Conservation (phyloP, 305 asterid genomes). For the Salvia sclarea region DNA sequence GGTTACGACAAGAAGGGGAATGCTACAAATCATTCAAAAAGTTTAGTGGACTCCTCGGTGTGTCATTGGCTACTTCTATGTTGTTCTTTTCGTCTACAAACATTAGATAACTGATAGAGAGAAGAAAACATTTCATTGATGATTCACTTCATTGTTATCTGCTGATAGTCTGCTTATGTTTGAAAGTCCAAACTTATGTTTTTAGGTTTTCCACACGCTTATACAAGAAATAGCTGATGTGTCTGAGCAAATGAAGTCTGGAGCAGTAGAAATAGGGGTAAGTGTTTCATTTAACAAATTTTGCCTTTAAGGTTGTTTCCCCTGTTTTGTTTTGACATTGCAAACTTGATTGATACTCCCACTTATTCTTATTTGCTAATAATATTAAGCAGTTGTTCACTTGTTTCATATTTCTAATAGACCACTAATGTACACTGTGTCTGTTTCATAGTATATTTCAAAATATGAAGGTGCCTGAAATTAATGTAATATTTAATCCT, state of each 20-base stretch:
- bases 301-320: slow-evolving; percentile 8
- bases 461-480: background rate
- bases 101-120: background rate
- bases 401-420: slow-evolving; percentile 15
- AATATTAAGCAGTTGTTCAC: slow-evolving; percentile 3
- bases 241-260: slow-evolving; percentile 38
- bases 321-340: background rate
- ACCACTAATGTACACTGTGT: background rate
- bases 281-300: slow-evolving; percentile 19
- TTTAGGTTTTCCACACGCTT: slow-evolving; percentile 71
- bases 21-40: slow-evolving; percentile 37
- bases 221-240: slow-evolving; percentile 54
- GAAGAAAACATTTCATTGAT: slow-evolving; percentile 14
- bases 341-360: slow-evolving; percentile 12
- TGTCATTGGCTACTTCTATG: slow-evolving; percentile 27
- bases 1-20: slow-evolving; percentile 44
- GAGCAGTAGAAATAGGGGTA: slow-evolving; percentile 49
- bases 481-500: slow-evolving; percentile 21
- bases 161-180: slow-evolving; percentile 18
- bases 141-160: slow-evolving; percentile 23
- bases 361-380: background rate
- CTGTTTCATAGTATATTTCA: background rate
- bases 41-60: slow-evolving; percentile 59
- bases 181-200: slow-evolving; percentile 33
- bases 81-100: background rate